Evolutionary conservation across 1,139 yeast species (phyloP).

Genomic region (Debaryomyces subglobosus): DNA sequence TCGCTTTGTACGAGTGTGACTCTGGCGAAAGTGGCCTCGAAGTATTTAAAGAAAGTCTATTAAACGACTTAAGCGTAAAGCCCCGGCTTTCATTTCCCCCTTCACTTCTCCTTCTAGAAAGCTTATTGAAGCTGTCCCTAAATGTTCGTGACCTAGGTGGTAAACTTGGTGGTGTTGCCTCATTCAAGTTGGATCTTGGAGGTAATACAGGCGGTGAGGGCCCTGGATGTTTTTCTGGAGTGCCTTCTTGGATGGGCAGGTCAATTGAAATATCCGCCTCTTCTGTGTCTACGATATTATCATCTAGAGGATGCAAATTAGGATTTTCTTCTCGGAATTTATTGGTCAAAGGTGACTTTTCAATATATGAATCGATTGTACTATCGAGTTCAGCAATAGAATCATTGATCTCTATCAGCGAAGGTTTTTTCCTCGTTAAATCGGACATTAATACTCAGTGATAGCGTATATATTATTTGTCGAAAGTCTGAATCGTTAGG

Average conservation of each 20-base stretch:
- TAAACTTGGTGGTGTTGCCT: neutral
- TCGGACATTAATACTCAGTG: neutral
- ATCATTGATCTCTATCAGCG: neutral
- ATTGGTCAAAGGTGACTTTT: constrained; percentile 26
- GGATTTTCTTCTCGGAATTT: constrained; percentile 30
- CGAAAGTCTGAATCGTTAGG: neutral
- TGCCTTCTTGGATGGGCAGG: neutral
- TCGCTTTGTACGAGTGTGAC: constrained; percentile 1
- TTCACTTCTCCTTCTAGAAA: constrained; percentile 2
- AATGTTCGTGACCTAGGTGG: neutral
- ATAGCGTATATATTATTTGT: neutral
- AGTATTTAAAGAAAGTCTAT: constrained; percentile 8
- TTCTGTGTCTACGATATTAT: constrained; percentile 13
- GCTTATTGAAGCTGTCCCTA: neutral
- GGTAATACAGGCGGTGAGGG: neutral
- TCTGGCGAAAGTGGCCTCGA: neutral
- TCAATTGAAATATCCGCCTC: constrained; percentile 14
- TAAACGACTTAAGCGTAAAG: constrained; percentile 7
- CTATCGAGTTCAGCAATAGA: constrained; percentile 10
- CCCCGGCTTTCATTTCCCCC: neutral
- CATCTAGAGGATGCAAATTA: constrained; percentile 26
- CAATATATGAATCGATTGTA: constrained; percentile 25
- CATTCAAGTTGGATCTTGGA: neutral
- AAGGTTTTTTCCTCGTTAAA: neutral
- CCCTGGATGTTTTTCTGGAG: constrained; percentile 7